Evolutionary conservation across 2,329 filamentous ascomycete species (phyloP).

Genomic region (Coniosporium tulheliwenetii): DNA sequence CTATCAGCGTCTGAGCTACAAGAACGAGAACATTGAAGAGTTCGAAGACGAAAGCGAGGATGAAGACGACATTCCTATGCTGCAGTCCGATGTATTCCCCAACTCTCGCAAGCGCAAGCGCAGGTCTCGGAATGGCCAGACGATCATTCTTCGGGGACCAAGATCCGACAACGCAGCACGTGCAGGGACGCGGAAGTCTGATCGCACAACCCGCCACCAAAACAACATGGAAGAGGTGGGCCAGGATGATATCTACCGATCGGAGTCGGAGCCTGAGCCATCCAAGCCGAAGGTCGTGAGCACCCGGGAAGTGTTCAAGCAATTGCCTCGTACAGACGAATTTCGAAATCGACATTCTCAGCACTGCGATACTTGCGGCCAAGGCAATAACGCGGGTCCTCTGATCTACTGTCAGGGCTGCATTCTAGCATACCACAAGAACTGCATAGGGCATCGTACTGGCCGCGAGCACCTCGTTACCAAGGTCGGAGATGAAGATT

Average conservation of each 20-base stretch:
- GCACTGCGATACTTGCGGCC: constrained; percentile 58
- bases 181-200: constrained; percentile 24
- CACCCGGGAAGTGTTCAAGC: constrained; percentile 56
- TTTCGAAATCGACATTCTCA: constrained; percentile 58
- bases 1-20: no score
- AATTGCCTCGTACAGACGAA: constrained; percentile 40
- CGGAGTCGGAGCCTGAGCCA: constrained; percentile 22
- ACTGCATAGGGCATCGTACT: constrained; percentile 60
- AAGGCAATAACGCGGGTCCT: constrained; percentile 44
- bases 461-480: constrained; percentile 76
- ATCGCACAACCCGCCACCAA: constrained; percentile 27
- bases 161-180: constrained; percentile 5
- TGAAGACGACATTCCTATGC: constrained; percentile 11
- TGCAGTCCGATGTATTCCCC: constrained; percentile 25
- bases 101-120: constrained; percentile 21
- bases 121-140: neutral
- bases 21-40: neutral
- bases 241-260: constrained; percentile 40
- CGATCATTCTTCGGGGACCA: constrained; percentile 2
- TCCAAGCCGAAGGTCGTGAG: constrained; percentile 41
- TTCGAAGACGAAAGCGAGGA: constrained; percentile 7
- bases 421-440: constrained; percentile 65
- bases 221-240: constrained; percentile 37
- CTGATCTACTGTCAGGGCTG: constrained; percentile 88
- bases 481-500: constrained; percentile 60